phyloP scores from a whole-genome alignment of 2,329 filamentous ascomycete species.

The Phaeoacremonium minimum region DNA sequence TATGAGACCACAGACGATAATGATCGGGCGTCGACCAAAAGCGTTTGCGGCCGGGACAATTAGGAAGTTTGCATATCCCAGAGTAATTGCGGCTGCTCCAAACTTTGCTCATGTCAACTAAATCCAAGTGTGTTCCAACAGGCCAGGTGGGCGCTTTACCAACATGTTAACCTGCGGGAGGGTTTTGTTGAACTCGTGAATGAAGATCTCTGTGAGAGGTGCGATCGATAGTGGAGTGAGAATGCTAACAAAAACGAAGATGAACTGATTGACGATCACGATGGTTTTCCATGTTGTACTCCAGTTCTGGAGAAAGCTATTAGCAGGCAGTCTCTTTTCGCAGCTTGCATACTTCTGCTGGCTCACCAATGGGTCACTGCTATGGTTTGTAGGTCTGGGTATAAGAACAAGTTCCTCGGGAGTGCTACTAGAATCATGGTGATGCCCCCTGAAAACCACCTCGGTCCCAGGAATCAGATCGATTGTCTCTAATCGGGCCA shows the following conservation, averaged over 20 bases:
- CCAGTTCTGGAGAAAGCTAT: constrained; percentile 20
- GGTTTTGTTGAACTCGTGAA: constrained; percentile 24
- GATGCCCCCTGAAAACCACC: constrained; percentile 1
- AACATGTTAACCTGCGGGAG: constrained; percentile 26
- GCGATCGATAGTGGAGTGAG: constrained; percentile 27
- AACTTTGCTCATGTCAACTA: constrained; percentile 8
- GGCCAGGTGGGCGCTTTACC: neutral
- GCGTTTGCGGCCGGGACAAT: constrained; percentile 24
- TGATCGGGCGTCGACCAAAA: constrained; percentile 24
- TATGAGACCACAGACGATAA: constrained; percentile 22
- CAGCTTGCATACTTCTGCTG: neutral
- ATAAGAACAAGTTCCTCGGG: constrained; percentile 2
- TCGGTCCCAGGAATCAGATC: constrained; percentile 3
- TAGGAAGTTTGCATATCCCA: constrained; percentile 27
- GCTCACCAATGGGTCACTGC: constrained; percentile 4
- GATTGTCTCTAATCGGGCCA: neutral
- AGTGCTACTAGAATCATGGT: neutral
- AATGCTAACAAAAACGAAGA: constrained; percentile 28
- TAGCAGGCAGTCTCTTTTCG: neutral
- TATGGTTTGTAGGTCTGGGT: constrained; percentile 2
- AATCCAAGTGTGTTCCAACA: neutral
- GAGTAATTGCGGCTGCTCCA: constrained; percentile 23
- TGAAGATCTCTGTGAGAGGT: constrained; percentile 27
- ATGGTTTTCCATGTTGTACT: constrained; percentile 21
- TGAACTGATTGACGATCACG: constrained; percentile 23